phyloP scores from a whole-genome alignment of 805 yeast genomes.

The Yarrowia divulgata region DNA sequence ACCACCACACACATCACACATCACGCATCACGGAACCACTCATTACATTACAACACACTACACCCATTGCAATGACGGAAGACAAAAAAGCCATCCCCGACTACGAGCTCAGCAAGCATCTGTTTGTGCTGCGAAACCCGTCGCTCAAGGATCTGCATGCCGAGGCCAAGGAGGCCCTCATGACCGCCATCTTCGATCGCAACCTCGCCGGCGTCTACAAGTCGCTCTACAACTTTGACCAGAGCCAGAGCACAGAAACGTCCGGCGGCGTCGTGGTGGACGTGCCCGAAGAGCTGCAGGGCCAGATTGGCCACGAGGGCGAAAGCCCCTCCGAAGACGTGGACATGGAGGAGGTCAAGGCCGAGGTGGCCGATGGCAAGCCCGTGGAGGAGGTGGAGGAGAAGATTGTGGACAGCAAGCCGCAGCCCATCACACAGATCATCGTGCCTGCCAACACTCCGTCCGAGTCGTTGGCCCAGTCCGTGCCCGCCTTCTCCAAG shows the following conservation, averaged over 20 bases:
- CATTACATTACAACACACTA: constrained; percentile 4
- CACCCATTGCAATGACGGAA: constrained; percentile 16
- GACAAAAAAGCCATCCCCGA: constrained; percentile 63
- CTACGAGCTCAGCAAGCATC: constrained; percentile 78
- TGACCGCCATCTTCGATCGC: constrained; percentile 62
- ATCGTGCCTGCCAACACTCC: constrained; percentile 31
- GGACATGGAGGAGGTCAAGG: constrained; percentile 32
- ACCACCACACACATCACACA: neutral
- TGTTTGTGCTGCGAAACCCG: constrained; percentile 64
- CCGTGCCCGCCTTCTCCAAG: constrained; percentile 65
- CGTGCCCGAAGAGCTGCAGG: constrained; percentile 36
- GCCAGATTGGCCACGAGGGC: constrained; percentile 35
- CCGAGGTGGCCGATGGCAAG: constrained; percentile 36
- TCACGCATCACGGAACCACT: neutral
- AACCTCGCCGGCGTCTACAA: constrained; percentile 85
- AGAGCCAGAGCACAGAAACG: constrained; percentile 51
- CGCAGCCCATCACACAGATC: constrained; percentile 37
- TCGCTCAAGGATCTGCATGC: constrained; percentile 54
- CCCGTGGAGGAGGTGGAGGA: constrained; percentile 34
- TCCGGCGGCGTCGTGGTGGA: constrained; percentile 41
- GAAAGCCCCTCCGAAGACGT: constrained; percentile 32
- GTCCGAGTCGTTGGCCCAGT: constrained; percentile 32
- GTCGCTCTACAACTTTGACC: constrained; percentile 57
- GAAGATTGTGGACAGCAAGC: constrained; percentile 25
- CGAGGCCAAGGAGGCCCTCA: constrained; percentile 56